Evolutionary conservation across 2,329 filamentous ascomycete genomes (phyloP).

Genomic region (Pseudofabraea citricarpa): DNA sequence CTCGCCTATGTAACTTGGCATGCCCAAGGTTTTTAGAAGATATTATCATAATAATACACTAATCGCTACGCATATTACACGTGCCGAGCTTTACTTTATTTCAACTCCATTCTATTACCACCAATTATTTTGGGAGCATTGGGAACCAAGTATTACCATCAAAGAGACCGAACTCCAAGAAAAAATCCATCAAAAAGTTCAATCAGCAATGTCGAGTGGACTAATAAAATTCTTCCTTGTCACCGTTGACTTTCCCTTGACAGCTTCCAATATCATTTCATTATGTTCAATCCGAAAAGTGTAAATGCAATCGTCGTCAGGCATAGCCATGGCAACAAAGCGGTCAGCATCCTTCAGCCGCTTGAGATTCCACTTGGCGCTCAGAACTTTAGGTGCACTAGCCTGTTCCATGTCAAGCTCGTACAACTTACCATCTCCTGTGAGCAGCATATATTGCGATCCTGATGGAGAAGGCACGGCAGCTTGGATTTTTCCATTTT

Average conservation of each 20-base stretch:
- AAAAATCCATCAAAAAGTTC: too few relatives aligned
- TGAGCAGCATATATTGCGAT: not conserved
- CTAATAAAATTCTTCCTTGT: not conserved
- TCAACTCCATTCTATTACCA: too few relatives aligned
- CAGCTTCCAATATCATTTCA: not conserved
- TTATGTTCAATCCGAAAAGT: not conserved
- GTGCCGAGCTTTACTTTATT: too few relatives aligned
- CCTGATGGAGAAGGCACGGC: not conserved
- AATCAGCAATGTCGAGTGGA: too few relatives aligned
- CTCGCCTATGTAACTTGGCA: too few relatives aligned
- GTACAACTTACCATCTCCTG: not conserved
- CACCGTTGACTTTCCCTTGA: not conserved
- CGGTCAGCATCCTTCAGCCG: not conserved
- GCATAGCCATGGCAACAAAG: not conserved
- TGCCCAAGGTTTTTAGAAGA: too few relatives aligned
- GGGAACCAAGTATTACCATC: too few relatives aligned
- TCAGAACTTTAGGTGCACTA: not conserved
- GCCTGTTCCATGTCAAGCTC: not conserved
- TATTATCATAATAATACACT: too few relatives aligned
- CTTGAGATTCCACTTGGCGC: not conserved
- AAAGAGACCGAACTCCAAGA: too few relatives aligned
- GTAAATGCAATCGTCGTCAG: not conserved
- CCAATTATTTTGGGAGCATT: too few relatives aligned
- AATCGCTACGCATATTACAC: too few relatives aligned
- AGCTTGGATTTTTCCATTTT: not conserved